These are phyloP conservation scores for carrot (Daucus carota) DNA, from an alignment of 129 eudicot genomes.

Conservation along the genomic window DNA sequence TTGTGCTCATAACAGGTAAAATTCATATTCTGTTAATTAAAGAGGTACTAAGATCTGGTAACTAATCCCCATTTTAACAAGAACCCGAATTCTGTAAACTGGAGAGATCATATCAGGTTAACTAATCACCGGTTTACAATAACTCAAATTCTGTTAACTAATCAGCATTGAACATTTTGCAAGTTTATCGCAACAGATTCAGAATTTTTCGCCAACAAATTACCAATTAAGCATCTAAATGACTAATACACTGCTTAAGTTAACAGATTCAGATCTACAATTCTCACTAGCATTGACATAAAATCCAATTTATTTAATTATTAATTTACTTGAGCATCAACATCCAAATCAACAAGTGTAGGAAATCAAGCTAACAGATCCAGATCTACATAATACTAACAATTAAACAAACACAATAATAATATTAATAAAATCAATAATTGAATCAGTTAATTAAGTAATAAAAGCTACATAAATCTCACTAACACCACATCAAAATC, in stretches of 20 bases:
- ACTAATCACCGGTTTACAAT: no score
- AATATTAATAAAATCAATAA: background rate
- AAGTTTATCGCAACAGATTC: background rate
- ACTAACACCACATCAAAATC: background rate
- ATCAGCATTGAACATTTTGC: no score
- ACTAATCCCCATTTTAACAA: no score
- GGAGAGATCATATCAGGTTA: no score
- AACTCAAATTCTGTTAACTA: no score
- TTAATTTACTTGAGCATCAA: background rate
- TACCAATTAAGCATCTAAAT: background rate
- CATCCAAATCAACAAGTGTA: background rate
- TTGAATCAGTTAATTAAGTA: background rate
- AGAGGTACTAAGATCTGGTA: background rate
- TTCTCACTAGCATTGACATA: background rate
- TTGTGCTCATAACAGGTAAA: no score
- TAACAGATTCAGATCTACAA: background rate
- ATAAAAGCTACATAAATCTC: background rate
- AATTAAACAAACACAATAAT: background rate
- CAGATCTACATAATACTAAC: background rate
- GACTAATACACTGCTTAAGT: background rate
- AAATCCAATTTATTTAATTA: background rate
- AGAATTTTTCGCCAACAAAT: no score
- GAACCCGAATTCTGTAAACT: no score
- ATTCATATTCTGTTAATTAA: no score
- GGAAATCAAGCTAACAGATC: background rate